Base-by-base conservation (phyloP, 2,329 filamentous ascomycete genomes). In the Pseudogymnoascus sp. region DNA sequence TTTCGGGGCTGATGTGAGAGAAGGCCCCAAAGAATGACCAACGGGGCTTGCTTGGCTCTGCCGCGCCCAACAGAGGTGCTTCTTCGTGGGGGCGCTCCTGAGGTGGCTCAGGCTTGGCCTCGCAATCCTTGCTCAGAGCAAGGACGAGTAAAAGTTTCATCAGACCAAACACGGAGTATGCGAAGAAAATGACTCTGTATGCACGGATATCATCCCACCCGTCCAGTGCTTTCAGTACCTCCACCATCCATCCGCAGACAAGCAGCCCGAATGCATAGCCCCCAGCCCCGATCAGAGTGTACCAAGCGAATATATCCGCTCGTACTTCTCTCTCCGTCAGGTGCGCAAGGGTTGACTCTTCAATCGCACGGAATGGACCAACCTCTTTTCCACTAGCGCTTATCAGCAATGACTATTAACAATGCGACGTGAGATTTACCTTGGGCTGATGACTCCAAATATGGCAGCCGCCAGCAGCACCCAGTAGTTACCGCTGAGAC, bases 251-350 rank as follows among this genome's bases (percentile, higher is more conserved):
- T 2, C 87, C 87, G 62, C 81, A 81, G 0, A 77, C 74, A 50
- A 86, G 74, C 64, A 84, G 80, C 1, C 87, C 87, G 14, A 82
- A 76, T 0, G 87, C 85, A 0, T 81, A 79, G 0, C 87, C 87
- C 0, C 83, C 80, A 0, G 79, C 81, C 2, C 86, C 87, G 1
- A 78, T 71, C 5, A 86, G 75, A 5, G 77, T 80, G 67, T 86
- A 87, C 84, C 84, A 87, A 3, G 84, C 84, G 65, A 83, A 86
- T 28, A 87, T 76, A 68, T 86, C 83, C 63, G 79, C 77, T 50
- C 83, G 73, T 2, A 75, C 74, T 1, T 74, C 72, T 4, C 76
- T 67, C 0, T 73, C 70, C 0, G 80, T 84, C 3, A 86, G 74
- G 44, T 86, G 83, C 3, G 84, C 83, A 1, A 86, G 73, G 4